Base-by-base conservation (phyloP, 768 basidiomycete species). In the Kwoniella pini region DNA sequence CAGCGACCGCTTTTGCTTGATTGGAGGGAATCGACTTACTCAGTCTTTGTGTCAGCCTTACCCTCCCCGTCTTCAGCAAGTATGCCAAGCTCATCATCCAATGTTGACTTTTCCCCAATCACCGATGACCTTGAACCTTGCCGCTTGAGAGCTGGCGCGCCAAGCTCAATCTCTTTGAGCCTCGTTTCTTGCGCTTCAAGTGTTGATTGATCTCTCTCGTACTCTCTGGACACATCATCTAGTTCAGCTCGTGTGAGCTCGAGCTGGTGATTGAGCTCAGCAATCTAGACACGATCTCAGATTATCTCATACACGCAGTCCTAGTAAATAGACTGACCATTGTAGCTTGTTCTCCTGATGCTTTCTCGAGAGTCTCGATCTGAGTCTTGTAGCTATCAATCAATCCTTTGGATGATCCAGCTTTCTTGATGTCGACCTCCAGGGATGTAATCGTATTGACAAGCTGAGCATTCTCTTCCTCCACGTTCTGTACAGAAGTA, bases 331-430 rank as follows among this genome's bases (percentile, higher is more conserved):
- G 42, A 64, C 27, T 13, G 64, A 67, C n/a, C 50, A 70, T 57
- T 21, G 38, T 43, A 13, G 64, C 57, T 36, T 74, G 74, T 11
- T 70, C 63, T 3, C 38, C 43, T 1, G 82, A 79, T 76, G 90
- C 90, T 22, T 82, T 71, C 75, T 96, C 94, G 19, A 95, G 83
- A 19, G 90, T 86, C 17, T 85, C 81, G 55, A 96, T 88, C 69
- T 94, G 91, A 48, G 81, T 84, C 78, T 91, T 94, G 81, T 96
- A 95, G 0, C 87, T 89, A 64, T 97, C 95, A 85, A 93, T 88
- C 39, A 95, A 82, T 3, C 89, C 89, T 76, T 88, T 91, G 81
- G 89, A 89, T 1, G 87, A 86, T 1, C 88, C 84, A 11, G 92
- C 86, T 71, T 91, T 91, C 75, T 86, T 85, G 71, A 89, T 90